Evolutionary conservation across 2,329 filamentous ascomycete genomes (phyloP), one percentile per base, ranked within the genome.

Genomic region (Ophiostoma perfectum): DNA sequence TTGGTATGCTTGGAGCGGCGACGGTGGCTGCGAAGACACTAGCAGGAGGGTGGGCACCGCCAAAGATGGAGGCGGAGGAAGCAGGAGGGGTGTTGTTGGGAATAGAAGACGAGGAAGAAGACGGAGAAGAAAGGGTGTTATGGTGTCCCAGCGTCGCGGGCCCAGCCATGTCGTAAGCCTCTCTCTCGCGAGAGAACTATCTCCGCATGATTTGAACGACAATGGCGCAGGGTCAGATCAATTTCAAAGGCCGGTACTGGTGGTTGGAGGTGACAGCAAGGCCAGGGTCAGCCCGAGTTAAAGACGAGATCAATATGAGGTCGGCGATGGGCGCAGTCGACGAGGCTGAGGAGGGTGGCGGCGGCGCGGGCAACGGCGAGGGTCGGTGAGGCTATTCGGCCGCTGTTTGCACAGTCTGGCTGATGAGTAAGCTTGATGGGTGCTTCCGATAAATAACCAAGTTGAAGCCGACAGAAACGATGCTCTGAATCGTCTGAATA

Each of bases 91-190:
- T 1, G 36, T 45, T 0, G 36, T 1, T 12, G 14, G 12, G 45
- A 47, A 16, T 12, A 5, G 3, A 5, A 18, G n/a, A 41, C n/a
- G 65, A 41, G 5, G 67, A n/a, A 5, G 65, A 64, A 55, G 58
- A 38, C 14, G 68, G 65, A 27, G 69, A 65, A 18, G 69, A 16
- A 11, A 27, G n/a, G 38, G 45, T 62, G 42, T 60, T 41, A 36
- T 67, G 44, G 39, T 66, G 38, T 16, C 58, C 67, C 36, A 47
- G 41, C 11, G 67, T 70, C 62, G 70, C 65, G 64, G 67, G 66
- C 66, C 69, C 69, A 64, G 70, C 71, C 71, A 72, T 72, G 69
- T 66, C 71, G 69, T 64, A 58, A 69, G 68, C 70, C 69, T 66
- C 69, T 67, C 70, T 67, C 71, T 47, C 60, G 39, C 58, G 69